Evolutionary conservation across 306 rosid genomes (phyloP), one percentile per base, ranked within the genome.

Genomic region (Parietaria judaica): DNA sequence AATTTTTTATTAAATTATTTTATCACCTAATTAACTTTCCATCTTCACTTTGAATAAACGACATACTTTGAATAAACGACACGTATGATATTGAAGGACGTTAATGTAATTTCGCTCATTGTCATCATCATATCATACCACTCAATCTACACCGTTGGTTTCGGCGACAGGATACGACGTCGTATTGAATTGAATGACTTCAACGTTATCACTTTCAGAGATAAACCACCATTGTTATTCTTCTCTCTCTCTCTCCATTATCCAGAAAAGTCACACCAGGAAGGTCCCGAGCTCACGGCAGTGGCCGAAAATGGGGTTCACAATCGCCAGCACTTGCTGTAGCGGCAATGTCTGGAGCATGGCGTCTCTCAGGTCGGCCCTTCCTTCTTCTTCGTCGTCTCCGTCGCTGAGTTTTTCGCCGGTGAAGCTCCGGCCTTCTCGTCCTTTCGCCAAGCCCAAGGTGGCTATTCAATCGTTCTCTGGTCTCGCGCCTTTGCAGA

Each of bases 311-410:
- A 65, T 55, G 62, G 61, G 59, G 36, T 13, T 57, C 66, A 60
- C 74, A 2, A 63, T 36, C 35, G 52, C 34, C 6, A 68, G 56
- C 36, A 53, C 9, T 49, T 11, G 53, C 5, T 41, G 72, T 48
- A 44, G 41, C 36, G 69, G 56, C 11, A 68, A 51, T 57, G 72
- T 74, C 36, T 88, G 94, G 96, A 79, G 72, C 39, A 75, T 86
- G 86, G 67, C 79, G 6, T 77, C 96, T 2, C 79, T 92, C 36
- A 84, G 76, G 9, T 79, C 86, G 36, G 73, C 94, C 14, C 64
- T 83, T 6, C 92, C 95, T 2, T 69, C 84, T 36, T 50, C 78
- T 14, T 35, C 61, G 14, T 17, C 80, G 60, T 4, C 81, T 70
- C 52, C 60, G 64, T 63, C 81, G 3, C 9, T 70, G 16, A 74